A percentile compares a stretch with the other conserved stretches of the same genome.
phyloP scores from a whole-genome alignment of 805 yeast species.

The Ascoidea rubescens region DNA sequence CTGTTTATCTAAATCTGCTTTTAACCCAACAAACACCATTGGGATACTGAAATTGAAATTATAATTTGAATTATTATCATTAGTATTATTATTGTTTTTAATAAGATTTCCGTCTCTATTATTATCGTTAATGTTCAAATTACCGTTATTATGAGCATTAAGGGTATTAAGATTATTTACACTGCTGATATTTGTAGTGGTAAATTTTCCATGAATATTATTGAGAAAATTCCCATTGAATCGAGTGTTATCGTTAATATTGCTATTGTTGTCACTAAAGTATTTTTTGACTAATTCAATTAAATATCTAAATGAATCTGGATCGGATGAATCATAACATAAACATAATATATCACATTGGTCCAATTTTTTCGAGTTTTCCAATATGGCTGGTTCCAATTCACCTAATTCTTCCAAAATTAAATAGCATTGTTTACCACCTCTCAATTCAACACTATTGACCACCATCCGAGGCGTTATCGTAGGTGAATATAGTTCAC shows the following conservation, averaged over 20 bases:
- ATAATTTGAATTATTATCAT: too few species aligned
- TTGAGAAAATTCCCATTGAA: too few species aligned
- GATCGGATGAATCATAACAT: conserved; percentile 89
- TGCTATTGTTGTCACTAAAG: conserved; percentile 28
- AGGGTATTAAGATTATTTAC: not conserved
- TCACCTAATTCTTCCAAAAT: conserved; percentile 87
- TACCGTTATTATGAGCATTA: too few species aligned
- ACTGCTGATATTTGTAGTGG: too few species aligned
- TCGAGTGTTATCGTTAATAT: conserved; percentile 12
- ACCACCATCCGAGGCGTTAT: conserved; percentile 72
- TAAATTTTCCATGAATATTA: too few species aligned
- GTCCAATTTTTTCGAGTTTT: conserved; percentile 51
- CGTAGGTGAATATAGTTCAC: conserved; percentile 68
- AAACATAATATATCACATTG: conserved; percentile 87
- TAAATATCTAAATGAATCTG: conserved; percentile 80
- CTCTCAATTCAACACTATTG: conserved; percentile 83
- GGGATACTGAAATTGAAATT: conserved; percentile 36
- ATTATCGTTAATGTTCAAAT: too few species aligned
- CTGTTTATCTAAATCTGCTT: conserved; percentile 91
- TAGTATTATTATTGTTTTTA: too few species aligned
- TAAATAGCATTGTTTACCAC: conserved; percentile 91
- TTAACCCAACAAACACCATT: conserved; percentile 75
- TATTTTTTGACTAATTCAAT: conserved; percentile 54
- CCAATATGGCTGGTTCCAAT: conserved; percentile 68
- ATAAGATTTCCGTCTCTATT: too few species aligned